A percentile compares a stretch with the other conserved stretches of the same genome.
Evolutionary conservation across 2,329 filamentous ascomycete species (phyloP).

Genomic region (Balansia obtecta): DNA sequence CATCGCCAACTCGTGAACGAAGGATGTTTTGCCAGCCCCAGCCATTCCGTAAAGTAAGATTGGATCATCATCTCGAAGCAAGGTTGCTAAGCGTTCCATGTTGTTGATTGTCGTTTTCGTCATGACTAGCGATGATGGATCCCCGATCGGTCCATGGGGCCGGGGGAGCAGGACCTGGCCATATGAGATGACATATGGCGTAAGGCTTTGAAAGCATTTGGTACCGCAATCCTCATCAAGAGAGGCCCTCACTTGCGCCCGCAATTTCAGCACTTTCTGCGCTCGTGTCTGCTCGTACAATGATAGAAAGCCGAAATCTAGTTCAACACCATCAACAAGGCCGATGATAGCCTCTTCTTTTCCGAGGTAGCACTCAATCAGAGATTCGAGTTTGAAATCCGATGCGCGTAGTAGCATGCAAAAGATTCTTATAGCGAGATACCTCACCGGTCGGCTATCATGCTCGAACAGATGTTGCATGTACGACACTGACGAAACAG

Average conservation of each 20-base stretch:
- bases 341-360: slow-evolving; percentile 48
- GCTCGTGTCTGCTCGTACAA: slow-evolving; percentile 45
- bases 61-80: slow-evolving; percentile 56
- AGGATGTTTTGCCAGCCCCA: slow-evolving; percentile 81
- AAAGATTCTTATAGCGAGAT: slow-evolving; percentile 71
- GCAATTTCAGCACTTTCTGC: slow-evolving; percentile 30
- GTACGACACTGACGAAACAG: slow-evolving; percentile 50
- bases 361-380: slow-evolving; percentile 55
- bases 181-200: slow-evolving; percentile 50
- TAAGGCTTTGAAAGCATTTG: slow-evolving; percentile 32
- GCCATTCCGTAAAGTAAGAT: slow-evolving; percentile 72
- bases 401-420: slow-evolving; percentile 68
- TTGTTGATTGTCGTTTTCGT: slow-evolving; percentile 66
- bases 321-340: slow-evolving; percentile 58
- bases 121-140: slow-evolving; percentile 43
- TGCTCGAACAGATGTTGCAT: slow-evolving; percentile 59
- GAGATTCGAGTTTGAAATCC: slow-evolving; percentile 62
- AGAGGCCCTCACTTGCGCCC: slow-evolving; percentile 22
- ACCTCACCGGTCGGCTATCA: slow-evolving; percentile 50
- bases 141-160: slow-evolving; percentile 34
- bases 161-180: slow-evolving; percentile 56
- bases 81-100: slow-evolving; percentile 52
- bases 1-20: slow-evolving; percentile 71
- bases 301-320: slow-evolving; percentile 68
- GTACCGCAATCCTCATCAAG: slow-evolving; percentile 6